Evolutionary conservation across 495 filamentous ascomycete genomes (phyloP), one percentile per base, ranked within the genome.

Genomic region (Penicilliopsis zonata): DNA sequence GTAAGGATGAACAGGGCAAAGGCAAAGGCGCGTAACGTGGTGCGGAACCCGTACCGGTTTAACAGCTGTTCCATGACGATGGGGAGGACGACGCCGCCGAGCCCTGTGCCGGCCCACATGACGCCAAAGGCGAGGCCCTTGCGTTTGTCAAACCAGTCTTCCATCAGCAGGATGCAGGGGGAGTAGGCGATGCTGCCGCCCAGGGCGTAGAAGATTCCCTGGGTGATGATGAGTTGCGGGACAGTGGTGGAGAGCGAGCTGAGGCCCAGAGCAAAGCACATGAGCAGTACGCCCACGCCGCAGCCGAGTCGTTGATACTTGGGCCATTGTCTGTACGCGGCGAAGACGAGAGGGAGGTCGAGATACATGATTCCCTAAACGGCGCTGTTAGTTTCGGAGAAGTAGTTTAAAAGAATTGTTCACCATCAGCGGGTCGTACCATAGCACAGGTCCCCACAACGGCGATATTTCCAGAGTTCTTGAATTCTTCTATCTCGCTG

Each of bases 21-120:
- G n/a, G n/a, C n/a, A n/a, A n/a, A n/a, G n/a, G n/a, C n/a, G n/a
- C n/a, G n/a, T n/a, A n/a, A n/a, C n/a, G 72, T 70, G 0, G 65
- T 74, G 14, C 60, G 44, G 40, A 66, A 69, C 9, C 75, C 74
- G 31, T 62, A 70, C 0, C 25, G 32, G 12, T 57, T 32, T n/a
- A 80, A 56, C 4, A 73, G 37, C 46, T 47, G 52, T 21, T 73
- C 44, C 13, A 77, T 38, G 0, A 70, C 30, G 8, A 70, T 47
- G 0, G 72, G 74, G 4, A 76, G 35, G 12, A 59, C 50, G 6
- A 59, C 46, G 1, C 67, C 64, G 3, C 46, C 45, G 12, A 57
- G 19, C n/a, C 59, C 52, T 23, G 61, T 68, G 7, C 60, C 59
- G 18, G 56, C 55, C 57, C 56, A 37, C 9, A 41, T 7, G 21